These are phyloP conservation scores for Phyllachora maydis DNA, from an alignment of 2,329 filamentous ascomycete genomes.

Conservation along the genomic window DNA sequence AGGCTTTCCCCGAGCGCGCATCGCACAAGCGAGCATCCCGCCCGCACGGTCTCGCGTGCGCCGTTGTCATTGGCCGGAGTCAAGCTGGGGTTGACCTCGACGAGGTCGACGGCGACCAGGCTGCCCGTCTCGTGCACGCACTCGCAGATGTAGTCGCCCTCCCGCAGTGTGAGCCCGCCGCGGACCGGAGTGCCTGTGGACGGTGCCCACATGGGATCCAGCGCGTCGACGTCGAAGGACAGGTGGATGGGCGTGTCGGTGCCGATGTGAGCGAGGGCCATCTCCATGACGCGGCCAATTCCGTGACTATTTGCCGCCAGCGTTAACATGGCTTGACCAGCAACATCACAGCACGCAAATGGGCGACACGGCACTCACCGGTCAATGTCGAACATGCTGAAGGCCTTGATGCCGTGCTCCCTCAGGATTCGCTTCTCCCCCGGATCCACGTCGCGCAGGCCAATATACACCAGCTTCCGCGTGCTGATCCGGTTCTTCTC, in stretches of 20 bases:
- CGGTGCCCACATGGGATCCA: slow-evolving; percentile 91
- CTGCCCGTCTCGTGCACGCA: slow-evolving; percentile 63
- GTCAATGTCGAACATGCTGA: slow-evolving; percentile 97
- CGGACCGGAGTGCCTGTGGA: slow-evolving; percentile 90
- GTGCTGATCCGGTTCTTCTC: slow-evolving; percentile 48
- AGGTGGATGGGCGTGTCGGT: slow-evolving; percentile 90
- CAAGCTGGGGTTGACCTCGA: slow-evolving; percentile 61
- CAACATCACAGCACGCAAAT: no score
- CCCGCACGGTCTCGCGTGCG: slow-evolving; percentile 69
- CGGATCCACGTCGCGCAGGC: slow-evolving; percentile 77
- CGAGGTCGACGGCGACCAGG: slow-evolving; percentile 60
- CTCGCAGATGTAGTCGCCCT: slow-evolving; percentile 95
- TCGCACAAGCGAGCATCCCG: slow-evolving; percentile 76
- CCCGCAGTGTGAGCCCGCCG: slow-evolving; percentile 78
- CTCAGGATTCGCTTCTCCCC: slow-evolving; percentile 83
- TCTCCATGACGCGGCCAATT: slow-evolving; percentile 90
- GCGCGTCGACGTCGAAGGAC: slow-evolving; percentile 89
- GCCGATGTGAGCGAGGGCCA: slow-evolving; percentile 94
- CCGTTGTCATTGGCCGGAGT: slow-evolving; percentile 40
- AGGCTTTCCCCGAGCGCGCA: slow-evolving; percentile 86
- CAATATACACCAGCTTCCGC: slow-evolving; percentile 91
- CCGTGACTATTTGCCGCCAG: slow-evolving; percentile 51
- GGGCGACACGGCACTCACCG: slow-evolving; percentile 26
- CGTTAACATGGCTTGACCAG: neutral
- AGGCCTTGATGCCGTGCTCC: slow-evolving; percentile 82